Base-by-base conservation (phyloP, 2,329 filamentous ascomycete species). In the Uncinocarpus reesii region DNA sequence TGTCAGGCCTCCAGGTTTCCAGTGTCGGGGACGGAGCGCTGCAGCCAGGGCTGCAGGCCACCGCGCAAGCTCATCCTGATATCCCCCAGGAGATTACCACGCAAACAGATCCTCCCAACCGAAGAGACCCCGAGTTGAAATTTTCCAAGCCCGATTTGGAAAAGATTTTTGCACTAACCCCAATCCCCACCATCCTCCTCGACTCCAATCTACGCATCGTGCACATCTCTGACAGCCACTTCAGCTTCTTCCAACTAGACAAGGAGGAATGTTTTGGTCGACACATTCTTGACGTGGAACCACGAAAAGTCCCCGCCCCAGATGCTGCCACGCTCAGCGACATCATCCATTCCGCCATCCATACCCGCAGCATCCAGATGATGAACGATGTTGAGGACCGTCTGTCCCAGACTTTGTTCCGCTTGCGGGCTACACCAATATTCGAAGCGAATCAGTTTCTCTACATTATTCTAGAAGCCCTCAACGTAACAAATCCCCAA, bases 201-300 rank as follows among this genome's bases (percentile, higher is more conserved):
- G 61, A 70, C 49, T 53, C 60, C 4, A 56, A 61, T 6, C 53
- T 68, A 11, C 57, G 53, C n/a, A 55, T 71, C n/a, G 31, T 65
- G 16, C 59, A 71, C 43, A 65, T 70, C 2, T 76, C 73, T 2
- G 61, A 69, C 28, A 70, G 67, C 51, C 69, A 71, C 55, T 55
- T 67, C 18, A 48, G 55, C 4, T 52, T 67, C 18, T 68, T 64
- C 38, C 51, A 61, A 15, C 49, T 59, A 32, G 45, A 56, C 15
- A 62, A 65, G 38, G 60, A 66, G 4, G 55, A 64, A 21, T 55
- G 69, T 7, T 31, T 71, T 18, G 64, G 65, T 5, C 49, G 53
- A 24, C 64, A 60, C 48, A 62, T 72, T 26, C 61, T 69, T 53
- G 64, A 69, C n/a, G 47, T 73, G 18, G 54, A 68, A 18, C 57